phyloP scores from a whole-genome alignment of 768 basidiomycete genomes.

The Sarcodon aspratus region DNA sequence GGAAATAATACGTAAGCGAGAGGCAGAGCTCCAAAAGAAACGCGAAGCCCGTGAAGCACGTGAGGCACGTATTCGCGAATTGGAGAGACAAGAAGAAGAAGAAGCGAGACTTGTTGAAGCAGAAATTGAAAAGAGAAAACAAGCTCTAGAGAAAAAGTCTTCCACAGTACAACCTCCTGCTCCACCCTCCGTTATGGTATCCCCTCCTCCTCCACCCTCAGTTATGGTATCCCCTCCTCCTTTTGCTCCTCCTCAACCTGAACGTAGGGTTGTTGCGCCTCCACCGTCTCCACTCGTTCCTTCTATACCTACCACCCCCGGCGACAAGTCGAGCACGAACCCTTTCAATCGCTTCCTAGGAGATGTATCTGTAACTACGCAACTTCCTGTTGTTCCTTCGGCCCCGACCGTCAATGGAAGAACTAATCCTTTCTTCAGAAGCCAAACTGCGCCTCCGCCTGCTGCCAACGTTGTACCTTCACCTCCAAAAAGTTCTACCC shows the following conservation, averaged over 20 bases:
- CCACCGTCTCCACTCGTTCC: slow-evolving; percentile 15
- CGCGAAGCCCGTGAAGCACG: slow-evolving; percentile 64
- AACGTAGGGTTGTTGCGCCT: slow-evolving; percentile 12
- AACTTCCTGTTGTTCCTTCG: slow-evolving; percentile 22
- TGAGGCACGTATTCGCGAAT: slow-evolving; percentile 50
- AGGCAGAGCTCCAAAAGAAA: slow-evolving; percentile 61
- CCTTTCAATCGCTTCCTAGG: slow-evolving; percentile 68
- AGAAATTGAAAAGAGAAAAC: slow-evolving; percentile 20
- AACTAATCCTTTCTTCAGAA: slow-evolving; percentile 70
- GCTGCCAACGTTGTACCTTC: slow-evolving; percentile 22
- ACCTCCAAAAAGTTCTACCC: slow-evolving; percentile 31
- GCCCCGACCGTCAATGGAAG: slow-evolving; percentile 28
- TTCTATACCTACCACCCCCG: slow-evolving; percentile 24
- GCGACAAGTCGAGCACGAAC: slow-evolving; percentile 55
- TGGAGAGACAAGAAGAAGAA: slow-evolving; percentile 59
- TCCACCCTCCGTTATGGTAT: too few relatives aligned
- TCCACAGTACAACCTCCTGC: slow-evolving; percentile 2
- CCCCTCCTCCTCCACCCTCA: neutral
- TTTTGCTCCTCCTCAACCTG: slow-evolving; percentile 13
- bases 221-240: too few relatives aligned
- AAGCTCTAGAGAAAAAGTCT: slow-evolving; percentile 4
- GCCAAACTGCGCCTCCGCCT: slow-evolving; percentile 29
- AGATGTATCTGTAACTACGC: slow-evolving; percentile 24
- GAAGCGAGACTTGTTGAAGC: slow-evolving; percentile 37
- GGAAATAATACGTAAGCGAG: slow-evolving; percentile 49